Evolutionary conservation across 2,329 filamentous ascomycete species (phyloP).

Genomic region (Sporothrix humicola): DNA sequence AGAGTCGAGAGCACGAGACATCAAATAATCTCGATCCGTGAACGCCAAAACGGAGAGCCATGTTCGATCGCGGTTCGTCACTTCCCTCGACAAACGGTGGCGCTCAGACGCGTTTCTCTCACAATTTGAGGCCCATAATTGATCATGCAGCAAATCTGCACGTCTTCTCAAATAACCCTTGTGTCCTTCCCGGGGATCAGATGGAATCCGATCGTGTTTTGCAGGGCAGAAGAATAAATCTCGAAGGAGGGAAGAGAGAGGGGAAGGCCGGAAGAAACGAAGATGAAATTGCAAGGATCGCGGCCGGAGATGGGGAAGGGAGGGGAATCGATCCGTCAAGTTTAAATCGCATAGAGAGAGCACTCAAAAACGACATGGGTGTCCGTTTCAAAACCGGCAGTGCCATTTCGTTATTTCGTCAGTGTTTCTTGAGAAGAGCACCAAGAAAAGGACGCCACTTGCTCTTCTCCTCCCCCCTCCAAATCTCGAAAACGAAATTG

Average conservation of each 20-base stretch:
- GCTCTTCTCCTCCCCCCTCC: background rate
- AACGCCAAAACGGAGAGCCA: background rate
- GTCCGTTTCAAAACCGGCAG: slow-evolving; percentile 7
- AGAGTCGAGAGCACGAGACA: background rate
- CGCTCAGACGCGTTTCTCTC: background rate
- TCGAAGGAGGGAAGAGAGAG: background rate
- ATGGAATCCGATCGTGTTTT: background rate
- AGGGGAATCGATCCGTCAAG: background rate
- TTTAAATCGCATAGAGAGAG: background rate
- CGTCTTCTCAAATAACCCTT: background rate
- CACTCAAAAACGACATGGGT: background rate
- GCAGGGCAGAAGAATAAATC: background rate
- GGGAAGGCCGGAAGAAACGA: background rate
- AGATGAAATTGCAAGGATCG: slow-evolving; percentile 31
- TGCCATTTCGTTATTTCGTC: background rate
- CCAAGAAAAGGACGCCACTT: background rate
- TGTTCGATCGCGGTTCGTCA: background rate
- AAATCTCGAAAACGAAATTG: slow-evolving; percentile 15
- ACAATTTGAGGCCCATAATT: background rate
- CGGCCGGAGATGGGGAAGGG: background rate
- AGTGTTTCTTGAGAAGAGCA: background rate
- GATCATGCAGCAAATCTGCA: background rate
- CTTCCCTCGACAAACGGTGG: background rate
- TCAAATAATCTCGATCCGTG: background rate
- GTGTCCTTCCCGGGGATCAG: background rate